Evolutionary conservation across 306 rosid genomes (phyloP).

Genomic region (Vachellia pachyceras): DNA sequence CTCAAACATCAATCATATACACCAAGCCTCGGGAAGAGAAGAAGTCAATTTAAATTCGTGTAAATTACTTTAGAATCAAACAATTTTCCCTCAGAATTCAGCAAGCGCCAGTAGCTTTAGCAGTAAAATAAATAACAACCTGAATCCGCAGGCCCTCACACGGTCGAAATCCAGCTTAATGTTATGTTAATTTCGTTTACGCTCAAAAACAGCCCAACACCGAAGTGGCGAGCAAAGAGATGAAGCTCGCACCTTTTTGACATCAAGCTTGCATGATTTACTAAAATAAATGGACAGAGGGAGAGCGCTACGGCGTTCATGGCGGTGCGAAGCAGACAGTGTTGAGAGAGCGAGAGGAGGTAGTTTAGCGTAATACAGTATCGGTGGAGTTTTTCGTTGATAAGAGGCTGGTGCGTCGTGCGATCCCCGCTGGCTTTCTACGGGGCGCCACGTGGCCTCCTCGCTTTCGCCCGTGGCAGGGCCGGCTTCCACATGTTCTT

Average conservation of each 20-base stretch:
- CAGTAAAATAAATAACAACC: not conserved
- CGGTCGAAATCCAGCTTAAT: not conserved
- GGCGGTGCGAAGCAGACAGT: slow-evolving; percentile 54
- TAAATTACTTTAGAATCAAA: not conserved
- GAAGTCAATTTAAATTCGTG: not conserved
- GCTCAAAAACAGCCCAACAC: not conserved
- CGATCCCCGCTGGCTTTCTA: slow-evolving; percentile 71
- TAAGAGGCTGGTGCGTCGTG: slow-evolving; percentile 59
- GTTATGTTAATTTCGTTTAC: not conserved
- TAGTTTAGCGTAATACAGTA: not conserved
- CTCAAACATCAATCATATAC: not conserved
- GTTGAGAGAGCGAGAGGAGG: slow-evolving; percentile 12
- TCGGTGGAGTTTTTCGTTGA: slow-evolving; percentile 37
- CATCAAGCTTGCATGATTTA: slow-evolving; percentile 52
- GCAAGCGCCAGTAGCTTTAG: slow-evolving; percentile 3
- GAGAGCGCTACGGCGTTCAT: slow-evolving; percentile 68
- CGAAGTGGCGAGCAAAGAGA: not conserved
- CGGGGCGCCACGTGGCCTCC: slow-evolving; percentile 52
- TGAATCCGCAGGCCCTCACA: not conserved
- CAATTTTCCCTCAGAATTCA: not conserved
- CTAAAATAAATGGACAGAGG: slow-evolving; percentile 52
- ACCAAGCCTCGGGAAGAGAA: not conserved
- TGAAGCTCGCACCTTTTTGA: slow-evolving; percentile 51
- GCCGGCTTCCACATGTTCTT: slow-evolving; percentile 55
- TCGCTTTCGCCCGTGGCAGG: slow-evolving; percentile 43